Percentiles rank a stretch among this genome's conserved stretches.
Conservation (phyloP, 2,329 filamentous ascomycete species). For the Neofusicoccum parvum region DNA sequence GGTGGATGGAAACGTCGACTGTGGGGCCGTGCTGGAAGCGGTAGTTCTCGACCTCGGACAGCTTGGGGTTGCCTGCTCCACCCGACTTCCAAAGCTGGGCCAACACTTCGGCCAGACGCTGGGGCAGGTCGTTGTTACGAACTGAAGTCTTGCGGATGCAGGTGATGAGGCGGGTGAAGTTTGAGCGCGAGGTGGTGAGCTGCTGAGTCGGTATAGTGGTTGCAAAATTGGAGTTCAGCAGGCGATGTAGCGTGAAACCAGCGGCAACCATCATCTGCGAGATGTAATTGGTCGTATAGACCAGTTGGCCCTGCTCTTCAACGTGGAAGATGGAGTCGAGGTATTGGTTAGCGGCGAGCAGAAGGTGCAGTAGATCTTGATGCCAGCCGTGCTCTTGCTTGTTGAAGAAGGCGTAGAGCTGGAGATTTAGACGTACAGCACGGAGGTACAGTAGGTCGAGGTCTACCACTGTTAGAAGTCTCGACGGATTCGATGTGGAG, state of each 20-base stretch:
- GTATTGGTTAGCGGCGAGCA: constrained; percentile 70
- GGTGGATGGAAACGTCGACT: constrained; percentile 71
- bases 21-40: constrained; percentile 22
- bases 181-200: constrained; percentile 57
- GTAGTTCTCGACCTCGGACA: constrained; percentile 9
- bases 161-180: constrained; percentile 72
- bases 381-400: constrained; percentile 43
- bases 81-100: constrained; percentile 79
- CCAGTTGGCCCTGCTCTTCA: constrained; percentile 58
- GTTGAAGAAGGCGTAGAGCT: constrained; percentile 80
- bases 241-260: constrained; percentile 74
- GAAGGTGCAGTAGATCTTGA: constrained; percentile 74
- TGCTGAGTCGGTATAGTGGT: constrained; percentile 65
- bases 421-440: constrained; percentile 73
- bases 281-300: constrained; percentile 73
- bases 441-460: constrained; percentile 65
- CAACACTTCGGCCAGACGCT: constrained; percentile 80
- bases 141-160: constrained; percentile 74
- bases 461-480: constrained; percentile 32
- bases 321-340: constrained; percentile 63
- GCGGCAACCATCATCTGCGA: constrained; percentile 85
- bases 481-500: background rate
- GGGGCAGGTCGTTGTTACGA: constrained; percentile 75
- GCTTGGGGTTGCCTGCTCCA: constrained; percentile 28
- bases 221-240: constrained; percentile 75